Base-by-base conservation (phyloP, 805 yeast genomes). In the Candida khao-thaluensis region DNA sequence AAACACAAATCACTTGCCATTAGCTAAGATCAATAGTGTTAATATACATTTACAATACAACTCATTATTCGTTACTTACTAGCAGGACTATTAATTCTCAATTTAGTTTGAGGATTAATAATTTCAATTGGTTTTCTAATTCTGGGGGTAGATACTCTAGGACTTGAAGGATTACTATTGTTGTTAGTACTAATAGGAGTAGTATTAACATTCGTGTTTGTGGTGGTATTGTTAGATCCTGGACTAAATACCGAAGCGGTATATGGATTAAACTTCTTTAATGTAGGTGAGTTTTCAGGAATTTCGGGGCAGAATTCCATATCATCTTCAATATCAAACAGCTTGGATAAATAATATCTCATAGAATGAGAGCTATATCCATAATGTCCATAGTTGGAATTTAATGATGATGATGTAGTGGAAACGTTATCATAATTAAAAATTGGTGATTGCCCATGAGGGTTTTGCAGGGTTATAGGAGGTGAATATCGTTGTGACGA, bases 181-280 rank as follows among this genome's bases (percentile, higher is more conserved):
- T 20, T 20, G 10, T 22, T 22, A 16, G 42, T 43, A 10, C 49
- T 23, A 4, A 33, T 31, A 17, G 29, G 51, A 18, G 42, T 32
- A n/a, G 41, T 37, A 22, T 28, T 26, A 25, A 11, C 43, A 31
- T 2, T 48, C 15, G 17, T 15, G 18, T 30, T 30, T 3, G 32
- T n/a, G 11, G 25, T 11, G 5, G 33, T 26, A 26, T 25, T 20
- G 12, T 20, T 20, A 5, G 14, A 57, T 2, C 33, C 38, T 30
- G 87, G 86, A 23, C 79, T 75, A 51, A 81, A 81, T 17, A 79
- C 72, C 31, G 76, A 62, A 1, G 85, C 79, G 2, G 85, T 79
- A 54, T 81, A 80, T 4, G 87, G 86, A 54, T 81, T 81, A 62
- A 80, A 81, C 56, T 73, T 79, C 52, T 72, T 74, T 43, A 60